phyloP scores from a whole-genome alignment of 2,329 filamentous ascomycete species.

The Truncatella angustata region DNA sequence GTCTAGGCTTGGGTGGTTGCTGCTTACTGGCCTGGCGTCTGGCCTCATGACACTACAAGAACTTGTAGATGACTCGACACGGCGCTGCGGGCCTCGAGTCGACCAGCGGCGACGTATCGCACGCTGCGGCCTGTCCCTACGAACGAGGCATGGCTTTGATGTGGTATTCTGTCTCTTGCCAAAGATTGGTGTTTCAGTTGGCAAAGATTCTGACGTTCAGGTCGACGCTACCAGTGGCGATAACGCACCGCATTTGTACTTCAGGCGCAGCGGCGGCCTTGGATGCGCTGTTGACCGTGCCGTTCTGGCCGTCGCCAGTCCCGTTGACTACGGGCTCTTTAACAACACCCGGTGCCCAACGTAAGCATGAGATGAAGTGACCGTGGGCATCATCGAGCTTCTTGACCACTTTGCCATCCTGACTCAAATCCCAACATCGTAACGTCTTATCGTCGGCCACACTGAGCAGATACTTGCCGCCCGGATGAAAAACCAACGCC shows the following conservation, averaged over 20 bases:
- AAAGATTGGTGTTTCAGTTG: slow-evolving; percentile 31
- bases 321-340: slow-evolving; percentile 55
- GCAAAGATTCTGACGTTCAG: slow-evolving; percentile 78
- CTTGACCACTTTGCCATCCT: slow-evolving; percentile 89
- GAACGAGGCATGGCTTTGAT: too few relatives aligned
- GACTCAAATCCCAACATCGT: slow-evolving; percentile 88
- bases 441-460: slow-evolving; percentile 89
- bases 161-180: neutral
- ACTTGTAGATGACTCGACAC: neutral
- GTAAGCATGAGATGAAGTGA: slow-evolving; percentile 81
- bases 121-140: too few relatives aligned
- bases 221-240: slow-evolving; percentile 86
- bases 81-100: too few relatives aligned
- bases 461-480: slow-evolving; percentile 84
- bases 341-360: slow-evolving; percentile 79
- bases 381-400: slow-evolving; percentile 73
- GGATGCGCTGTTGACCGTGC: slow-evolving; percentile 47
- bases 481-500: slow-evolving; percentile 82
- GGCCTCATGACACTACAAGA: neutral
- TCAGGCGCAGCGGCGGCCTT: slow-evolving; percentile 43
- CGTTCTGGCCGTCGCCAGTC: slow-evolving; percentile 37
- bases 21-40: neutral
- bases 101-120: too few relatives aligned
- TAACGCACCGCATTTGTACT: slow-evolving; percentile 74
- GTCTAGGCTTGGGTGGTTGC: too few relatives aligned